Evolutionary conservation across 2,329 filamentous ascomycete genomes (phyloP).

Genomic region (Diaporthe caulivora): DNA sequence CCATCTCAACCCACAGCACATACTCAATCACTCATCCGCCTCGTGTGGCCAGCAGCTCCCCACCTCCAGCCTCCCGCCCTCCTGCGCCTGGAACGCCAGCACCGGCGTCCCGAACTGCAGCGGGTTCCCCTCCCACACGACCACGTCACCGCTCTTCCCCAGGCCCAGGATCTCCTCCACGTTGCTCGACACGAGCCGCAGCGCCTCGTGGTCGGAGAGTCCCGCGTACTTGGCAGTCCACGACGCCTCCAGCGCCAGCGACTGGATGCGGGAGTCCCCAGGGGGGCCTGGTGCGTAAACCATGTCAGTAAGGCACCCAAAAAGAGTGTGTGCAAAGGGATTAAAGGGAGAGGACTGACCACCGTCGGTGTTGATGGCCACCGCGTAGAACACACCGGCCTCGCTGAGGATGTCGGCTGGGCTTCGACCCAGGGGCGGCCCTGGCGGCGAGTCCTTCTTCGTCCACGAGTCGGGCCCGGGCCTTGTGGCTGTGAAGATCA

Average conservation of each 20-base stretch:
- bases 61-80: slow-evolving; percentile 46
- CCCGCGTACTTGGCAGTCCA: slow-evolving; percentile 57
- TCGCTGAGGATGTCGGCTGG: slow-evolving; percentile 54
- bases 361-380: slow-evolving; percentile 47
- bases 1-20: not conserved
- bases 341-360: slow-evolving; percentile 1
- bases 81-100: slow-evolving; percentile 49
- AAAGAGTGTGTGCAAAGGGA: no score
- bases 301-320: not conserved
- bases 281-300: slow-evolving; percentile 41
- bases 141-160: slow-evolving; percentile 52
- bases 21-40: slow-evolving; percentile 26
- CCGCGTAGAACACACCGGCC: slow-evolving; percentile 54
- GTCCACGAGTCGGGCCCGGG: slow-evolving; percentile 51
- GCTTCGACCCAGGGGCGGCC: slow-evolving; percentile 56
- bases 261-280: slow-evolving; percentile 54
- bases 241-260: slow-evolving; percentile 53
- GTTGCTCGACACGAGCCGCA: slow-evolving; percentile 55
- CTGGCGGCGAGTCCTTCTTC: slow-evolving; percentile 52
- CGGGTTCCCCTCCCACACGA: slow-evolving; percentile 58
- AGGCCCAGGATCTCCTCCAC: slow-evolving; percentile 56
- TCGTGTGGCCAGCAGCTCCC: slow-evolving; percentile 51
- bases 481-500: slow-evolving; percentile 57
- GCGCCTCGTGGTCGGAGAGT: slow-evolving; percentile 48
- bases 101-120: slow-evolving; percentile 55